These are phyloP conservation scores for Fusarium fujikuroi DNA, from an alignment of 2,329 filamentous ascomycete genomes.

Conservation along the genomic window DNA sequence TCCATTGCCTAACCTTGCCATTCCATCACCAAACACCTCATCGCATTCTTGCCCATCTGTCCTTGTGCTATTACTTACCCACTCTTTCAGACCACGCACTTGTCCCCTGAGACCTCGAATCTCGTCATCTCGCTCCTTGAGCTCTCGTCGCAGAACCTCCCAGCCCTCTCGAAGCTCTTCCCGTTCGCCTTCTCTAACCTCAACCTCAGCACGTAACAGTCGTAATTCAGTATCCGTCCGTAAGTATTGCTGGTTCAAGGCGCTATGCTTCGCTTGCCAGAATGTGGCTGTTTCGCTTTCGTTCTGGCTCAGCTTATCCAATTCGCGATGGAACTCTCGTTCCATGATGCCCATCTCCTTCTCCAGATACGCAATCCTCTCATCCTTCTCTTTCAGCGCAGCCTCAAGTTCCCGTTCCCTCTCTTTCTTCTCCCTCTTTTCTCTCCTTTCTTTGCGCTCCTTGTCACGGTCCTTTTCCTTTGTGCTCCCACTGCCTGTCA, in stretches of 20 bases:
- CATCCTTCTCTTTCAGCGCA: slow-evolving; percentile 59
- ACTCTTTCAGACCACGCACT: slow-evolving; percentile 75
- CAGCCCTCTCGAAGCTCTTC: slow-evolving; percentile 62
- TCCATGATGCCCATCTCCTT: slow-evolving; percentile 64
- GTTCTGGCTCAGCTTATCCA: slow-evolving; percentile 63
- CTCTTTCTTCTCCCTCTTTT: slow-evolving; percentile 40
- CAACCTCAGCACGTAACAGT: slow-evolving; percentile 61
- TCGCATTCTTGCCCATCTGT: slow-evolving; percentile 72
- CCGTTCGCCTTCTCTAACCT: slow-evolving; percentile 58
- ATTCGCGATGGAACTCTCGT: slow-evolving; percentile 62
- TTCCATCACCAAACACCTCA: slow-evolving; percentile 71
- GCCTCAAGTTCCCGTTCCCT: slow-evolving; percentile 44
- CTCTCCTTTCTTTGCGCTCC: slow-evolving; percentile 42
- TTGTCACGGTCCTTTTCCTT: slow-evolving; percentile 47
- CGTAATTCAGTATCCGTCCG: slow-evolving; percentile 64
- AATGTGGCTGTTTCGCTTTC: slow-evolving; percentile 66
- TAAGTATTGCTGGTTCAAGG: slow-evolving; percentile 63
- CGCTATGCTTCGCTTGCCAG: slow-evolving; percentile 67
- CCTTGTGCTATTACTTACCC: slow-evolving; percentile 74
- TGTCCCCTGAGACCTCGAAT: slow-evolving; percentile 66
- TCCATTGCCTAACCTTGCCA: slow-evolving; percentile 71
- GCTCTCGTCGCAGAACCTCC: slow-evolving; percentile 58
- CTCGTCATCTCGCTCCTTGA: slow-evolving; percentile 66
- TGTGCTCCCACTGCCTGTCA: slow-evolving; percentile 49
- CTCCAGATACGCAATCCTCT: slow-evolving; percentile 63